These are phyloP conservation scores for Salvia miltiorrhiza DNA, from an alignment of 257 asterid genomes.

Conservation along the genomic window DNA sequence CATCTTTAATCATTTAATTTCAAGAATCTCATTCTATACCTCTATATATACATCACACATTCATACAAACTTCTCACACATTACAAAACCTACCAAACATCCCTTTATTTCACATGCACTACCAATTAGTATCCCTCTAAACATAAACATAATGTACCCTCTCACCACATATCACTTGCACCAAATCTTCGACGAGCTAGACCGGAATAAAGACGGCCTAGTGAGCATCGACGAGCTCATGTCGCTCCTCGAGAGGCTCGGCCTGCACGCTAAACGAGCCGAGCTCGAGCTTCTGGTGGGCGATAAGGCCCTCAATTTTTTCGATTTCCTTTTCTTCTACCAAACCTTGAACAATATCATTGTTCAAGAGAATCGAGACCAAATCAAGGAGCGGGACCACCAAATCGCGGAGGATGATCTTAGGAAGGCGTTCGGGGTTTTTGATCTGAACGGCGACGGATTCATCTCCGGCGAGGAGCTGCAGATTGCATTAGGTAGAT, in stretches of 20 bases:
- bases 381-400: neutral
- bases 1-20: too few relatives aligned
- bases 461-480: slow-evolving; percentile 53
- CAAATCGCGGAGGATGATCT: slow-evolving; percentile 39
- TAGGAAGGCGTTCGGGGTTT: slow-evolving; percentile 38
- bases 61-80: neutral
- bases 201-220: slow-evolving; percentile 42
- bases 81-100: neutral
- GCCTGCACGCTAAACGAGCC: slow-evolving; percentile 22
- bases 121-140: too few relatives aligned
- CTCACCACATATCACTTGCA: slow-evolving; percentile 35
- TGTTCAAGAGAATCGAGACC: neutral
- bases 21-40: too few relatives aligned
- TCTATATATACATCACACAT: neutral
- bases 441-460: slow-evolving; percentile 53
- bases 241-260: slow-evolving; percentile 37
- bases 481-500: slow-evolving; percentile 33
- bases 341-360: slow-evolving; percentile 18
- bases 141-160: slow-evolving; percentile 35
- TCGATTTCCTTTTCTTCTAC: slow-evolving; percentile 49
- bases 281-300: slow-evolving; percentile 53
- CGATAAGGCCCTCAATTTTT: slow-evolving; percentile 26
- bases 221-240: slow-evolving; percentile 46
- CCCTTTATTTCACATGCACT: neutral
- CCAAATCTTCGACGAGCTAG: slow-evolving; percentile 46